Evolutionary conservation across 2,329 filamentous ascomycete genomes (phyloP).

Genomic region (Fusarium sp.): DNA sequence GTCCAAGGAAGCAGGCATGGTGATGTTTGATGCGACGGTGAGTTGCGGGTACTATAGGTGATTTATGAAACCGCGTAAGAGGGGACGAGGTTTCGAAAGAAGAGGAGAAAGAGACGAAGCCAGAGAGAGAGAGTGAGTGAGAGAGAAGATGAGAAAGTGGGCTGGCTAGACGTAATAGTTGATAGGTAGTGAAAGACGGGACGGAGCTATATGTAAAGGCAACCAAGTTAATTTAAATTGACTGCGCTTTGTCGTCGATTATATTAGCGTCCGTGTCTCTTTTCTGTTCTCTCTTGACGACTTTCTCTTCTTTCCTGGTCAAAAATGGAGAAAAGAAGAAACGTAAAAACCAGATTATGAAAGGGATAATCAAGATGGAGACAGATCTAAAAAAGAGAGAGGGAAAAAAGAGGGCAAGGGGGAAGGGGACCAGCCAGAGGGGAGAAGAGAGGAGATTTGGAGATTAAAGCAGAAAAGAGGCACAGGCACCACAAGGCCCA

Average conservation of each 20-base stretch:
- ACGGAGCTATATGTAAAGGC: constrained; percentile 13
- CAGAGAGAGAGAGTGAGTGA: not conserved
- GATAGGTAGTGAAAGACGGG: constrained; percentile 6
- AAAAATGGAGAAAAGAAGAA: not conserved
- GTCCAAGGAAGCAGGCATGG: constrained; percentile 68
- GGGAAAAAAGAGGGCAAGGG: not conserved
- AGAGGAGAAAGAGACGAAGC: not conserved
- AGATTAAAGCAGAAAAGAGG: constrained; percentile 22
- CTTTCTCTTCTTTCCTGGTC: not conserved
- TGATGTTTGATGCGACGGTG: constrained; percentile 34
- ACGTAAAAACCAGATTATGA: not conserved
- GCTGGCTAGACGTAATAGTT: constrained; percentile 10
- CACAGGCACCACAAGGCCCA: constrained; percentile 1
- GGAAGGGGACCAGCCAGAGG: not conserved
- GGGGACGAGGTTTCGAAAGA: constrained; percentile 19
- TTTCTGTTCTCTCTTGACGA: not conserved
- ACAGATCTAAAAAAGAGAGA: not conserved
- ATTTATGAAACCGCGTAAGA: constrained; percentile 20
- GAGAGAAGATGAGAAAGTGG: constrained; percentile 8
- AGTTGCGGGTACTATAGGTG: constrained; percentile 14
- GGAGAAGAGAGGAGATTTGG: constrained; percentile 19
- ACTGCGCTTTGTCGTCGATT: constrained; percentile 15
- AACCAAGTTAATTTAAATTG: constrained; percentile 14
- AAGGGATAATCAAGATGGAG: not conserved
- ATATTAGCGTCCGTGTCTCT: not conserved